Evolutionary conservation across 106 monocot genomes (phyloP), one percentile per base, ranked within the genome.

Genomic region (Gastrodia elata): DNA sequence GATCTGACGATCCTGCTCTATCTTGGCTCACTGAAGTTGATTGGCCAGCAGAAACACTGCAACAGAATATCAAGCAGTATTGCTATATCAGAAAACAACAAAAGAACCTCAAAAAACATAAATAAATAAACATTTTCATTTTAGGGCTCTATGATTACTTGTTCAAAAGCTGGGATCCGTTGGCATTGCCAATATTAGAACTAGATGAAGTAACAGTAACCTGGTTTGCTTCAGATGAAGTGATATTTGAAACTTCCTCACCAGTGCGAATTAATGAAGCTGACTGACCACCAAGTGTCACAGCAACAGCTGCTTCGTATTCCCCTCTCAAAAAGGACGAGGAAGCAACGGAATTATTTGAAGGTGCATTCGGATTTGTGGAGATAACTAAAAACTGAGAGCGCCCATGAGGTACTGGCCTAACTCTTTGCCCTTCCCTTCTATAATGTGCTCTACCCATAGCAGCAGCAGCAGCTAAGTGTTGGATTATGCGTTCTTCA

Each of bases 401-500:
- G 15, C 76, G 87, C 46, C 79, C 76, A 52, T 86, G 85, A 38
- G 77, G 79, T 41, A 73, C 78, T 0, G 88, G 81, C 65, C 90
- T 85, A 26, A 79, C 75, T 55, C 83, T 79, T 18, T 77, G 76
- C 2, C 85, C 89, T 41, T 87, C 89, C 69, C 87, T 81, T 81
- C 87, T 83, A 34, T 85, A 80, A 73, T 85, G 84, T 7, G 84
- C 61, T 71, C 91, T 82, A 36, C 87, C 83, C 82, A 84, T 87
- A 59, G 90, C 78, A 38, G 90, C 87, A 68, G 90, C 84, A 39
- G 90, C 87, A 27, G 87, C 87, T 68, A 91, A 75, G 76, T 91
- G 91, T 36, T 91, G 91, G 7, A 91, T 80, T 78, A 91, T 87
- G 18, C 84, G 80, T 71, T 85, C 87, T 77, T 91, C 87, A 71